A percentile compares a stretch with the other conserved stretches of the same genome.
Evolutionary conservation across 108 stramenopile genomes (phyloP).

Genomic region (Nitzschia inconspicua): DNA sequence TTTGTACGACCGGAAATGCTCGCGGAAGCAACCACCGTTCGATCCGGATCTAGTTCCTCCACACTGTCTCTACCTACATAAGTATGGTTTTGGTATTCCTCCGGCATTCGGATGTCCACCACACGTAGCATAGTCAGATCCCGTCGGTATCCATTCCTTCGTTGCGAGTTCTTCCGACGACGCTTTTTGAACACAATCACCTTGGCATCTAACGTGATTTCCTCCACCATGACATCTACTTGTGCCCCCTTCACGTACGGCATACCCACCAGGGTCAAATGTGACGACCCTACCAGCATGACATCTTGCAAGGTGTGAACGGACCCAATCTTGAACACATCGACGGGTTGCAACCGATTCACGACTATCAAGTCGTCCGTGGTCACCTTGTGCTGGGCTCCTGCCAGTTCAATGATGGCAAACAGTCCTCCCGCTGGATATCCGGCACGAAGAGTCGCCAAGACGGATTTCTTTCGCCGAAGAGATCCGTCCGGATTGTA

Average conservation of each 20-base stretch:
- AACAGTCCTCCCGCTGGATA: constrained; percentile 75
- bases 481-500: constrained; percentile 65
- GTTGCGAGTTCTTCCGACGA: constrained; percentile 83
- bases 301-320: constrained; percentile 72
- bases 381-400: constrained; percentile 85
- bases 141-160: constrained; percentile 78
- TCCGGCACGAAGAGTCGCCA: constrained; percentile 58
- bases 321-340: constrained; percentile 61
- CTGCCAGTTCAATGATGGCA: constrained; percentile 69
- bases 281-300: constrained; percentile 61
- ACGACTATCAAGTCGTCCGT: constrained; percentile 77
- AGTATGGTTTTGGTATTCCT: constrained; percentile 32
- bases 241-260: constrained; percentile 69
- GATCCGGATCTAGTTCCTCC: constrained; percentile 2
- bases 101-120: constrained; percentile 76
- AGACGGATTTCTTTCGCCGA: constrained; percentile 50
- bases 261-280: constrained; percentile 76
- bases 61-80: constrained; percentile 34
- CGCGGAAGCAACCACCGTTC: no score
- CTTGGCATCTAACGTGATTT: constrained; percentile 84
- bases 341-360: constrained; percentile 70
- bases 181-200: constrained; percentile 90
- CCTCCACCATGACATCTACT: constrained; percentile 87
- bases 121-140: constrained; percentile 82
- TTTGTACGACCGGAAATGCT: no score